Base-by-base conservation (phyloP, 805 yeast genomes). In the Candida krabiensis region DNA sequence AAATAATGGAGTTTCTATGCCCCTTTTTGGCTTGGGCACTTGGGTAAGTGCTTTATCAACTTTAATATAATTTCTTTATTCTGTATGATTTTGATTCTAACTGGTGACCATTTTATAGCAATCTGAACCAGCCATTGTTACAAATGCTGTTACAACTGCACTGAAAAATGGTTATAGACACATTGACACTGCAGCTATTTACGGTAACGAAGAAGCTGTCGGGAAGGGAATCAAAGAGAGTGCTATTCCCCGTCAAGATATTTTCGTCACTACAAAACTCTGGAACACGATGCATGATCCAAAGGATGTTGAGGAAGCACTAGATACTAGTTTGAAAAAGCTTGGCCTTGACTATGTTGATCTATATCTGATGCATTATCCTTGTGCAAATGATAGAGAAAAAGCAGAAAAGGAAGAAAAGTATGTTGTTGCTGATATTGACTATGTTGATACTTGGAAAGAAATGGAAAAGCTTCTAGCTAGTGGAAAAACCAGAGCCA, bases 121-220 rank as follows among this genome's bases (percentile, higher is more conserved):
- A 66, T 24, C 49, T 19, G 29, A 40, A 19, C 83, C 39, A 56
- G 71, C 72, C 24, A 75, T 71, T 22, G 86, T 78, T 25, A 66
- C 68, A 52, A 63, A 68, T 19, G 75, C 91, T 25, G 86, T 81
- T 31, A 58, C 65, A 33, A 54, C 69, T 23, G 95, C 95, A 7
- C 56, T 82, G 42, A 62, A 80, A 47, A 69, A 70, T 33, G 91
- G 91, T 21, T 83, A 83, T 66, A 73, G 78, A 48, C 95, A 86
- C 60, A 80, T 86, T 47, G 95, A 86, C 61, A 77, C 87, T 16
- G 93, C 95, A 22, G 77, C 79, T 27, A 70, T 71, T 33, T 86
- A 85, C 63, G 66, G 70, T 8, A 84, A 83, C 54, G 91, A 85
- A 60, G 79, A 58, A 34, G 63, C 65, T 65, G 59, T 66, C 77